Evolutionary conservation across 208 protist species (phyloP), one percentile per base, ranked within the genome.

Genomic region (Leishmania braziliensis): DNA sequence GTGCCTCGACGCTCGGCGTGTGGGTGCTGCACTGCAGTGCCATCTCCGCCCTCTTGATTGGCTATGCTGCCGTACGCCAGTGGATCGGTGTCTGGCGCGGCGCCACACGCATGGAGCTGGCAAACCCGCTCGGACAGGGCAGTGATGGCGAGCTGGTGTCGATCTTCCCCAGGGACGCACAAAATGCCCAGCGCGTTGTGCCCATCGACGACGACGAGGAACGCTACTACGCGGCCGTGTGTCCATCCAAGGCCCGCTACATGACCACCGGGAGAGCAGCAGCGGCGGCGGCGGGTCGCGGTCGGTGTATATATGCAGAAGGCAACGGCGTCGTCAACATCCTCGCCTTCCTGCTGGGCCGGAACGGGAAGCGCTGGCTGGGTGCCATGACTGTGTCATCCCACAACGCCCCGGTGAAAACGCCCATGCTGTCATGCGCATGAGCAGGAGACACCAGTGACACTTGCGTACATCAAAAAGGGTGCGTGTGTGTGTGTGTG

Each of bases 101-200:
- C 23, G 90, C 86, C 3, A 95, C 91, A 12, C 87, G 89, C 12
- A 83, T 95, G 66, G 93, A 96, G 85, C 75, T 94, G 43, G 88
- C 90, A 8, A 96, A 96, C 84, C 93, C 91, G 33, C 83, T 94
- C n/a, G 91, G 89, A 5, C 86, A 92, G 23, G 78, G 90, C 76
- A 90, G 69, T 71, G 78, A 89, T 39, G 93, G 93, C 12, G 84
- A 89, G 8, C 77, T 96, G 46, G 90, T 96, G 29, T 79, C 79
- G 5, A 92, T 95, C 71, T 96, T 96, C 54, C 88, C 90, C 2
- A 62, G 60, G 46, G 81, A 81, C 43, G 12, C 73, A 36, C 78
- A 82, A 58, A 50, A 80, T 58, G 78, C 83, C 51, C 83, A 82
- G 83, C 83, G 78, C 0, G 71, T 88, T 10, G 66, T 18, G 62